Evolutionary conservation across 1,139 yeast genomes (phyloP).

Genomic region (Zygosaccharomyces sapae): DNA sequence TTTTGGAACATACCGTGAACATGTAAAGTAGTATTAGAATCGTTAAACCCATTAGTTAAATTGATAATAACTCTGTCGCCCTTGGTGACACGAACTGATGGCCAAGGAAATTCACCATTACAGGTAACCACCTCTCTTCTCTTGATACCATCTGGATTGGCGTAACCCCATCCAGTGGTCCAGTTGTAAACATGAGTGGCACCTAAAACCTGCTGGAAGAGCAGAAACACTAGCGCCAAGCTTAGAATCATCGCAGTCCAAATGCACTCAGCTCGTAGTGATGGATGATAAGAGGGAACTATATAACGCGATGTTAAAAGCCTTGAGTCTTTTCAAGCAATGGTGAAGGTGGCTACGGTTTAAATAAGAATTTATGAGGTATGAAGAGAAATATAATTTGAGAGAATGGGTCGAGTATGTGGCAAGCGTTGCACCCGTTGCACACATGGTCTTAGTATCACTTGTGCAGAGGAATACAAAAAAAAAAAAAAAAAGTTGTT

Average conservation of each 20-base stretch:
- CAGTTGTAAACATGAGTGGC: constrained; percentile 47
- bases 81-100: constrained; percentile 61
- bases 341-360: background rate
- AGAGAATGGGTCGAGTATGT: background rate
- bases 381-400: background rate
- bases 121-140: constrained; percentile 71
- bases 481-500: background rate
- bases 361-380: background rate
- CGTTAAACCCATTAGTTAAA: constrained; percentile 63
- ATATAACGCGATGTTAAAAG: background rate
- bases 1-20: constrained; percentile 90
- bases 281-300: background rate
- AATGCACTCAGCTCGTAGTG: background rate
- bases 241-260: background rate
- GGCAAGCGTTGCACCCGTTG: background rate
- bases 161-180: constrained; percentile 66
- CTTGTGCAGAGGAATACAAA: background rate
- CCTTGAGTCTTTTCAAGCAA: background rate
- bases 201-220: constrained; percentile 5
- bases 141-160: constrained; percentile 70
- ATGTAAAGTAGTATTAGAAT: constrained; percentile 71
- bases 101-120: constrained; percentile 84
- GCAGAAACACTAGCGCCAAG: background rate
- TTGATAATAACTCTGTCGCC: constrained; percentile 74
- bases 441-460: background rate